Conservation (phyloP, 2,329 filamentous ascomycete species). For the Fusarium heterosporum region DNA sequence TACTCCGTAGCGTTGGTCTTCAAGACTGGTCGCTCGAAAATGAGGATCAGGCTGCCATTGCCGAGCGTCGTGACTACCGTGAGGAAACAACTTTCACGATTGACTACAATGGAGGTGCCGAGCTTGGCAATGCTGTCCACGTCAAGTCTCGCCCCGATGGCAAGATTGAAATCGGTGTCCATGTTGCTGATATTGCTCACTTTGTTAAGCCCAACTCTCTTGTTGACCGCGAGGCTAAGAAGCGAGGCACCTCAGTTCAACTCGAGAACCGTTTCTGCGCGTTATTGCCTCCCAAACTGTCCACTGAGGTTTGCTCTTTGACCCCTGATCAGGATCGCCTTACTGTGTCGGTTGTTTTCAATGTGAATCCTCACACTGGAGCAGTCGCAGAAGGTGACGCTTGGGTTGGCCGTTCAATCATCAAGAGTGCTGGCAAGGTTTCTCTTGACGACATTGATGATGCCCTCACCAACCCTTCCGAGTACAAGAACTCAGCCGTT, state of each 20-base stretch:
- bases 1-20: slow-evolving; percentile 89
- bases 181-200: slow-evolving; percentile 94
- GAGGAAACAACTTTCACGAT: slow-evolving; percentile 90
- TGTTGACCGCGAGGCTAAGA: slow-evolving; percentile 96
- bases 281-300: slow-evolving; percentile 88
- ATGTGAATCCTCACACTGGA: slow-evolving; percentile 84
- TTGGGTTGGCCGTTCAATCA: slow-evolving; percentile 93
- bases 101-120: slow-evolving; percentile 86
- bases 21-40: slow-evolving; percentile 90
- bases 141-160: slow-evolving; percentile 86
- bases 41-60: slow-evolving; percentile 80
- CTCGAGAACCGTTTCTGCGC: slow-evolving; percentile 88
- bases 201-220: slow-evolving; percentile 97
- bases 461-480: slow-evolving; percentile 74
- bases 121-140: slow-evolving; percentile 93
- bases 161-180: slow-evolving; percentile 92
- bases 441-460: slow-evolving; percentile 87
- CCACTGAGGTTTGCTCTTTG: slow-evolving; percentile 88
- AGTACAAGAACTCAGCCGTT: slow-evolving; percentile 73
- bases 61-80: slow-evolving; percentile 88
- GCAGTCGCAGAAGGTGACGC: slow-evolving; percentile 84
- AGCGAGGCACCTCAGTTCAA: slow-evolving; percentile 95
- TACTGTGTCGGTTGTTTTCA: slow-evolving; percentile 92
- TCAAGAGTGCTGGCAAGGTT: slow-evolving; percentile 90
- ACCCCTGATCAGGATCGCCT: slow-evolving; percentile 89